These are phyloP conservation scores for Furcasterigmium sp. DNA, from an alignment of 2,329 filamentous ascomycete species.

Conservation along the genomic window DNA sequence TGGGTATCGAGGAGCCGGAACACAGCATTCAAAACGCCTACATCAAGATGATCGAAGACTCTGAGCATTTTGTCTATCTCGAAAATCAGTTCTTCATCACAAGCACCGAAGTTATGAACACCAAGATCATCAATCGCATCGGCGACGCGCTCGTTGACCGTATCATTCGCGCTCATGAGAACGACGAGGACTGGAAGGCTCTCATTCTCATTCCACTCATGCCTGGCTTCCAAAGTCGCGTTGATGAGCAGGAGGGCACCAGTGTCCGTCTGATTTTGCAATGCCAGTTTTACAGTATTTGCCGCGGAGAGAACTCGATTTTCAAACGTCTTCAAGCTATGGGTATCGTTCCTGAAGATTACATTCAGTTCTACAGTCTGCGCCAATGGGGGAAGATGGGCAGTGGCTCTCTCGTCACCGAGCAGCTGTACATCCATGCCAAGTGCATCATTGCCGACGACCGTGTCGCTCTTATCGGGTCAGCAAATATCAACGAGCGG, in stretches of 20 bases:
- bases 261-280: constrained; percentile 95
- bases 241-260: constrained; percentile 88
- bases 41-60: constrained; percentile 88
- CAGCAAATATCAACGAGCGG: constrained; percentile 96
- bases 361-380: constrained; percentile 91
- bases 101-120: constrained; percentile 81
- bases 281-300: constrained; percentile 95
- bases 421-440: constrained; percentile 96
- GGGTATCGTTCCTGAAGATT: constrained; percentile 89
- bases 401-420: constrained; percentile 78
- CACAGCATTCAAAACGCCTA: constrained; percentile 96
- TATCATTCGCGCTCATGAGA: constrained; percentile 76
- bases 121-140: constrained; percentile 86
- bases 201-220: constrained; percentile 90
- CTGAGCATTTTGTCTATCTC: constrained; percentile 96
- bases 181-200: constrained; percentile 85
- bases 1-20: constrained; percentile 82
- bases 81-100: constrained; percentile 99
- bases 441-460: constrained; percentile 97
- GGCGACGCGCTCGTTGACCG: constrained; percentile 92
- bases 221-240: constrained; percentile 97
- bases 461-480: constrained; percentile 87
- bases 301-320: constrained; percentile 84
- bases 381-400: constrained; percentile 91
- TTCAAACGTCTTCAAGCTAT: constrained; percentile 76